Evolutionary conservation across 495 filamentous ascomycete genomes (phyloP), one percentile per base, ranked within the genome.

Genomic region (Aspergillus incahuasiensis): DNA sequence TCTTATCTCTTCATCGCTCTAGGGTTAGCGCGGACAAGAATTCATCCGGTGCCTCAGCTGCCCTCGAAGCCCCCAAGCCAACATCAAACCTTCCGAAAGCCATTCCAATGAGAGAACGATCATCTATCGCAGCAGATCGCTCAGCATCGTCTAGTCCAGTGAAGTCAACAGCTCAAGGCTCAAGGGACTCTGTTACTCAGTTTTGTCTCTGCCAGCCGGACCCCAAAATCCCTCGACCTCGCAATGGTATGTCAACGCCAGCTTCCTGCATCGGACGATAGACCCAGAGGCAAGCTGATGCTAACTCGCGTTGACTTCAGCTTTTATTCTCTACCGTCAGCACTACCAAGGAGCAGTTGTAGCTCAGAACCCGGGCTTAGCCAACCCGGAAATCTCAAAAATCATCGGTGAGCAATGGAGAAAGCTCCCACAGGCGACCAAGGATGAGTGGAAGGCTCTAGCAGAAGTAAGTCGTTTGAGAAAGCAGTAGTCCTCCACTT

Each of bases 341-440:
- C 89, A 95, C 69, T 86, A 94, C 65, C 94, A 97, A 74, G 84
- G 85, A 6, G 73, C 80, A 8, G 88, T 97, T 9, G 87, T 92
- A 7, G 79, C 84, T 11, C 83, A 88, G 62, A 79, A 97, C 65
- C 94, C 92, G 6, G 90, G 91, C 40, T 82, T 96, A 59, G 84
- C 95, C 32, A 98, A 98, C 71, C 94, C 94, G 5, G 91, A 98
- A 47, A 96, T 98, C 55, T 97, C 94, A 35, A 97, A 97, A 72
- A 94, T 97, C 61, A 96, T 97, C 63, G 94, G 95, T 41, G 86
- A 92, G 64, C 86, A 90, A 80, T 98, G 94, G 94, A 82, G 85
- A 55, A 76, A 81, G 57, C 82, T 91, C 58, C 74, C 85, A 5
- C 77, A 86, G 30, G 84, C 89, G n/a, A 78, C 82, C 24, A 96